These are phyloP conservation scores for Agaricales sp. DNA, from an alignment of 1,284 basidiomycete genomes.

Conservation along the genomic window DNA sequence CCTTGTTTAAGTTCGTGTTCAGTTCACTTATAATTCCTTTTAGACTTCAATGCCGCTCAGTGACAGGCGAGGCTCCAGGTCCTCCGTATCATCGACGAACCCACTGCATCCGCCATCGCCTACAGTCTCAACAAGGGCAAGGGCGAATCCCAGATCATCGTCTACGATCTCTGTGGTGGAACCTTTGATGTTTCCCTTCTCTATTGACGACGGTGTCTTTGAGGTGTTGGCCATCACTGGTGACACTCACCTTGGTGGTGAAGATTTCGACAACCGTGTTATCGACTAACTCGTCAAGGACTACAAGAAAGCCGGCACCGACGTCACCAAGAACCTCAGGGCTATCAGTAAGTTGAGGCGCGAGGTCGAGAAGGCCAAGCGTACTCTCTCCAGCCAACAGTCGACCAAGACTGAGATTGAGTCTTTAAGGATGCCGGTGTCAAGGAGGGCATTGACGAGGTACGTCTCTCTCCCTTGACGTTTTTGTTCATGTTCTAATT, in stretches of 20 bases:
- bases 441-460: constrained; percentile 94
- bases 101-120: not conserved
- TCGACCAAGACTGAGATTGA: not conserved
- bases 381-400: not conserved
- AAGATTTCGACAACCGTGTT: not conserved
- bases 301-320: not conserved
- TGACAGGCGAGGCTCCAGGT: not conserved
- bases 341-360: not conserved
- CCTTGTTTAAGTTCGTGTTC: not conserved
- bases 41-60: not conserved
- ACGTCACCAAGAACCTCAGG: not conserved
- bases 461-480: constrained; percentile 21
- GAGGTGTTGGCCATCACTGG: not conserved
- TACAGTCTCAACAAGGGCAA: not conserved
- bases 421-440: constrained; percentile 84
- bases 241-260: not conserved
- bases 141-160: not conserved
- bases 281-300: not conserved
- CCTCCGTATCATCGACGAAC: not conserved
- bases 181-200: not conserved
- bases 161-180: not conserved
- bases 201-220: not conserved
- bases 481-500: not conserved
- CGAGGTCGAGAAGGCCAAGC: not conserved
- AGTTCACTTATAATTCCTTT: not conserved